A percentile compares a stretch with the other conserved stretches of the same genome.
Evolutionary conservation across 331 rosid species (phyloP).

Genomic region (Quercus tomentella): DNA sequence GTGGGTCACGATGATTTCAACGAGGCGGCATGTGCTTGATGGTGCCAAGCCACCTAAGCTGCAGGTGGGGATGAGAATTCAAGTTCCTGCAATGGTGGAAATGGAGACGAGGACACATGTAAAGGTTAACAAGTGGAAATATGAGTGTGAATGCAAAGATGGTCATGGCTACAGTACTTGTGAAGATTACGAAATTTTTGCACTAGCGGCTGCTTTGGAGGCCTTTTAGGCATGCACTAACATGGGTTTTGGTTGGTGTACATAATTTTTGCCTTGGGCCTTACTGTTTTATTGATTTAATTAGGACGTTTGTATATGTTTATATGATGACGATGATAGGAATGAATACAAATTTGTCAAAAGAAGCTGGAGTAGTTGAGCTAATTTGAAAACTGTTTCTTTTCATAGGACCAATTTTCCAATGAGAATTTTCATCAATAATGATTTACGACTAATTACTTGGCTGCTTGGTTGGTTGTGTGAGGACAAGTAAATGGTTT

Average conservation of each 20-base stretch:
- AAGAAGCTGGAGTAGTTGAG: background rate
- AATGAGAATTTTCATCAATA: too few species aligned
- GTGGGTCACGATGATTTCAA: conserved; percentile 57
- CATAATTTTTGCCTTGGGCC: too few species aligned
- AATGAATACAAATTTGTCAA: background rate
- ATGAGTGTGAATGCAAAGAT: conserved; percentile 60
- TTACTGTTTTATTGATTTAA: background rate
- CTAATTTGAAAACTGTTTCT: background rate
- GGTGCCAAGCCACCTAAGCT: conserved; percentile 31
- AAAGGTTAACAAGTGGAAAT: conserved; percentile 24
- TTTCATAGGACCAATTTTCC: background rate
- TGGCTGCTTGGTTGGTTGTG: too few species aligned
- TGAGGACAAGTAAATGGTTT: too few species aligned
- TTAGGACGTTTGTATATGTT: background rate
- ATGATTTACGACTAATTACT: too few species aligned
- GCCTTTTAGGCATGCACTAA: conserved; percentile 29
- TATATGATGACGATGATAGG: background rate
- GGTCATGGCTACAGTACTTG: conserved; percentile 27
- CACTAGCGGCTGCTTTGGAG: conserved; percentile 53
- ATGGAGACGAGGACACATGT: conserved; percentile 22
- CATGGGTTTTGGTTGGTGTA: too few species aligned
- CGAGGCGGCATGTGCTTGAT: conserved; percentile 17
- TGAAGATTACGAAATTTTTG: conserved; percentile 54
- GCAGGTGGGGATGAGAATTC: conserved; percentile 48
- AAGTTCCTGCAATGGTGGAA: conserved; percentile 10